phyloP scores from a whole-genome alignment of 2,329 filamentous ascomycete genomes.

The Lecanicillium sp. region DNA sequence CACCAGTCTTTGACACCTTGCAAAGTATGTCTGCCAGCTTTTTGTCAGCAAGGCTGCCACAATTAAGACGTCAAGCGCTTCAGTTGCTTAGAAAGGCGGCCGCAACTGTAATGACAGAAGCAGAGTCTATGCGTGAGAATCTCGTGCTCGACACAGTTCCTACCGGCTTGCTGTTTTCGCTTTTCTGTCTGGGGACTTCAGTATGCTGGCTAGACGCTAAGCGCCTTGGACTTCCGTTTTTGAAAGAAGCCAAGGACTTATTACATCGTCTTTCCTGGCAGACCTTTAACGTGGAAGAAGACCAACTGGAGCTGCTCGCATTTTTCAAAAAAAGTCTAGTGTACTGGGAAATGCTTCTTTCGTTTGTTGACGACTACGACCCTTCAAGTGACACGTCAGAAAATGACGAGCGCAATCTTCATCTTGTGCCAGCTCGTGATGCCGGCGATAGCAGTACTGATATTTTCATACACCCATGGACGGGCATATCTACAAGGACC shows the following conservation, averaged over 20 bases:
- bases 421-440: background rate
- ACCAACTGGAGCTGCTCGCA: slow-evolving; percentile 20
- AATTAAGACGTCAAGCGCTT: slow-evolving; percentile 25
- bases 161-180: slow-evolving; percentile 24
- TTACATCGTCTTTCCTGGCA: slow-evolving; percentile 18
- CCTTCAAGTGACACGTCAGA: slow-evolving; percentile 4
- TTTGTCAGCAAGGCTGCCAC: slow-evolving; percentile 23
- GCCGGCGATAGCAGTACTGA: background rate
- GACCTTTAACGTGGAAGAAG: slow-evolving; percentile 5
- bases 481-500: slow-evolving; percentile 24
- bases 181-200: slow-evolving; percentile 31
- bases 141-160: slow-evolving; percentile 18
- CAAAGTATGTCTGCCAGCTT: slow-evolving; percentile 34
- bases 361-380: slow-evolving; percentile 26
- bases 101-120: slow-evolving; percentile 24
- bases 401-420: background rate
- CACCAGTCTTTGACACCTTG: slow-evolving; percentile 27
- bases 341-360: slow-evolving; percentile 31
- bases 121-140: slow-evolving; percentile 17
- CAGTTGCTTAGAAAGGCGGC: slow-evolving; percentile 25
- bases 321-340: slow-evolving; percentile 31
- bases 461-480: slow-evolving; percentile 27
- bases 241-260: slow-evolving; percentile 19
- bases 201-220: slow-evolving; percentile 30
- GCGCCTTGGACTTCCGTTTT: slow-evolving; percentile 23